These are phyloP conservation scores for Davidsoniella australis DNA, from an alignment of 2,329 filamentous ascomycete genomes.

Conservation along the genomic window DNA sequence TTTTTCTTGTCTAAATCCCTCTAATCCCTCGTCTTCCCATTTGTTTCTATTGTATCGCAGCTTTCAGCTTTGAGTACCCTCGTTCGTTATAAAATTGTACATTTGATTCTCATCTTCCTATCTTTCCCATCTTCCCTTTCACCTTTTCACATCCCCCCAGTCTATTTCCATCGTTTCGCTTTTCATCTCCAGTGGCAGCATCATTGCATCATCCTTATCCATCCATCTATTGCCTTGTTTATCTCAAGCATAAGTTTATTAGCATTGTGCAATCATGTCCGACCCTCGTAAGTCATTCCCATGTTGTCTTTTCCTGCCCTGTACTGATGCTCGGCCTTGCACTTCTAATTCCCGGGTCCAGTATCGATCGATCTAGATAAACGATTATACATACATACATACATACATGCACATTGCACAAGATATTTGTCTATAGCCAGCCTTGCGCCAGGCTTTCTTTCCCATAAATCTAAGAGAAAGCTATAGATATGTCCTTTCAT, in stretches of 20 bases:
- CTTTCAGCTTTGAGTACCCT: not conserved
- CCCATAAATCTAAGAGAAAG: too few species aligned
- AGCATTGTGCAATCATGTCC: conserved; percentile 8
- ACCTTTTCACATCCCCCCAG: not conserved
- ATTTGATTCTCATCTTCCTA: not conserved
- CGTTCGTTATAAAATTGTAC: too few species aligned
- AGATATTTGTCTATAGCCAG: not conserved
- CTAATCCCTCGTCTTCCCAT: not conserved
- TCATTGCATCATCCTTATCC: not conserved
- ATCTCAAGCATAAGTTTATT: too few species aligned
- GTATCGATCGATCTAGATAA: not conserved
- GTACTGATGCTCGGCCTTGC: not conserved
- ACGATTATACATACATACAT: too few species aligned
- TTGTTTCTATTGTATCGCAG: not conserved
- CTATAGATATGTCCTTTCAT: too few species aligned
- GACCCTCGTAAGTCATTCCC: conserved; percentile 7
- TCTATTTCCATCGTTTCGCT: not conserved
- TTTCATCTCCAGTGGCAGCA: not conserved
- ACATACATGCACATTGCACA: too few species aligned
- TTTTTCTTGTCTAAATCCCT: not conserved
- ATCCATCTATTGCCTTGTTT: too few species aligned
- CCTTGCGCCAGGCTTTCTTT: not conserved
- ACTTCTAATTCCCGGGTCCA: not conserved
- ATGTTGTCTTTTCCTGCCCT: not conserved
- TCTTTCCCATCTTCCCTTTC: not conserved